Evolutionary conservation across 441 rosid species (phyloP), one percentile per base, ranked within the genome.

Genomic region (Jatropha multifida): DNA sequence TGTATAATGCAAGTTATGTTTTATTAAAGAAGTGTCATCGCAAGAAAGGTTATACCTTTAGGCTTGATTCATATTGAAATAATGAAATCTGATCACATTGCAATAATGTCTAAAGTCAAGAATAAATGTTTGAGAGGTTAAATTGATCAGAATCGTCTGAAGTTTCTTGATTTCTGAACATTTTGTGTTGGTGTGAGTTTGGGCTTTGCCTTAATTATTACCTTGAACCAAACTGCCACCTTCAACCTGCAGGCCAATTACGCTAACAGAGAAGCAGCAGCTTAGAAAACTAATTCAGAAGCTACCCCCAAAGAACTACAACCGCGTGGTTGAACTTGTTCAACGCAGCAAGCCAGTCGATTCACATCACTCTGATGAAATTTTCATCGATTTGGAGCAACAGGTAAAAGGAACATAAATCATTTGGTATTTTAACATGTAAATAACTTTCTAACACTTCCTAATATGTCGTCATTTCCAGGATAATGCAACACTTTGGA

Each of bases 401-500:
- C 81, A 87, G 91, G 91, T 88, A 44, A 79, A 71, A 64, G 62
- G 12, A 66, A 42, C 23, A 51, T n/a, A 18, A 23, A 5, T 9
- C 8, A 32, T 32, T 32, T 6, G 7, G 6, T 58, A 13, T 63
- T n/a, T 18, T 59, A 10, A 64, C 56, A 2, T 38, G 65, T 51
- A 15, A 26, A 41, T 40, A 65, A 37, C 48, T 68, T 69, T 69
- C 71, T 59, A 58, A 69, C 40, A 26, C 37, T 48, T 18, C 37
- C 20, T 69, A 18, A 26, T 59, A 67, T 44, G 37, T 58, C 60
- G 27, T 72, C 63, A 82, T 79, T 73, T 83, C 59, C 68, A 85
- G 89, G 90, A 88, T 61, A 78, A 85, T n/a, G 17, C 38, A 17
- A 85, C 86, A 1, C 88, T 86, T 8, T 85, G 86, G 87, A 83